phyloP scores from a whole-genome alignment of 129 eudicot genomes.

The Scalesia atractyloides region DNA sequence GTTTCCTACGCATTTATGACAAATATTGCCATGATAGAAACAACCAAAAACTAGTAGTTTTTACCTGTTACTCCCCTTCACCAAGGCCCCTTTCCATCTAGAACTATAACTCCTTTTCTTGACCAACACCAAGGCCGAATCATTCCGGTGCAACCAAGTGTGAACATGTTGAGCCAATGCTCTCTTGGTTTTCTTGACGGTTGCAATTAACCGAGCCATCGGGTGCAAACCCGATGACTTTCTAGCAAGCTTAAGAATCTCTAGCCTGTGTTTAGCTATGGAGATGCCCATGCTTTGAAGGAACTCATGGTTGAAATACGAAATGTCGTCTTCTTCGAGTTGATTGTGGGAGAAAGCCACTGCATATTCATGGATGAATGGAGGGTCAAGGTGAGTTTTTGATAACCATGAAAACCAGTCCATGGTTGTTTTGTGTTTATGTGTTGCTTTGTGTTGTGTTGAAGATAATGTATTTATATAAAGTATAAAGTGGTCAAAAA shows the following conservation, averaged over 20 bases:
- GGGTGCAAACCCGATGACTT: constrained; percentile 35
- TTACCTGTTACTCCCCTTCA: constrained; percentile 51
- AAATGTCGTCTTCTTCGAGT: constrained; percentile 74
- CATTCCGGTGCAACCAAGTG: constrained; percentile 53
- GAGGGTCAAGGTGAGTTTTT: constrained; percentile 70
- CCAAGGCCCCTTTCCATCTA: constrained; percentile 60
- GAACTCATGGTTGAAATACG: constrained; percentile 79
- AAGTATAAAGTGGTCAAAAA: constrained; percentile 3
- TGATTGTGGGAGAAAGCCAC: constrained; percentile 64
- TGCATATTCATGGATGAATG: constrained; percentile 66
- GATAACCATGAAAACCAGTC: constrained; percentile 94
- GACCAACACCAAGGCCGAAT: constrained; percentile 52
- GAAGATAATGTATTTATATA: constrained; percentile 33
- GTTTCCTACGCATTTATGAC: too few species aligned
- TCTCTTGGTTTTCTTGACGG: constrained; percentile 60
- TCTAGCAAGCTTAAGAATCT: constrained; percentile 72
- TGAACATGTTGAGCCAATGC: constrained; percentile 43
- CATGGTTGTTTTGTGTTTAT: constrained; percentile 32
- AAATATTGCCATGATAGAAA: too few species aligned
- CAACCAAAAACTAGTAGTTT: too few species aligned
- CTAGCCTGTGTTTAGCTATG: constrained; percentile 89
- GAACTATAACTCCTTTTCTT: constrained; percentile 48
- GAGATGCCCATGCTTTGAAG: constrained; percentile 92
- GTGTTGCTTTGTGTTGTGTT: constrained; percentile 24
- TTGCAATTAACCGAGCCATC: constrained; percentile 45